These are phyloP conservation scores for Peronospora belbahrii DNA, from an alignment of 352 stramenopile genomes.

Conservation along the genomic window DNA sequence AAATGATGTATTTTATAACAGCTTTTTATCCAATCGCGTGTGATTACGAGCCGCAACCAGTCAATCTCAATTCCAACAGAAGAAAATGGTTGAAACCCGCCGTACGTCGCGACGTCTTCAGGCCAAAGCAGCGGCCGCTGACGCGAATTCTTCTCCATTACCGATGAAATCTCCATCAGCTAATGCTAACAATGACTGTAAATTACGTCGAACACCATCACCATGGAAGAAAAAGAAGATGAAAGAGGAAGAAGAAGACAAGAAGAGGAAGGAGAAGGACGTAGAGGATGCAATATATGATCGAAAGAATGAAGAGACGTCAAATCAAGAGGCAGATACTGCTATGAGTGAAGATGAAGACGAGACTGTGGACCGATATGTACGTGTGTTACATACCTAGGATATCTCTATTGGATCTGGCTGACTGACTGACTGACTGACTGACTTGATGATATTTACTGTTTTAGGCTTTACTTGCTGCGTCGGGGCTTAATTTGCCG, in stretches of 20 bases:
- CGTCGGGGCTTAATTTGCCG: slow-evolving; percentile 37
- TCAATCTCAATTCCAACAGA: slow-evolving; percentile 6
- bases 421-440: no score
- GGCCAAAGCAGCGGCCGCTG: slow-evolving; percentile 24
- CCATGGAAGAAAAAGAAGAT: slow-evolving; percentile 13
- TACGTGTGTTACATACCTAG: slow-evolving; percentile 14
- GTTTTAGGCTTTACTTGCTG: slow-evolving; percentile 36
- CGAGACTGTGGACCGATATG: slow-evolving; percentile 44
- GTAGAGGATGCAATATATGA: neutral
- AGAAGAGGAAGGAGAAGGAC: slow-evolving; percentile 1
- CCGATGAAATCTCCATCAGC: slow-evolving; percentile 2
- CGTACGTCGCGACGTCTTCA: slow-evolving; percentile 52
- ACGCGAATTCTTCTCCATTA: slow-evolving; percentile 14
- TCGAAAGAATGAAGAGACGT: neutral
- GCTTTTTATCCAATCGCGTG: slow-evolving; percentile 6
- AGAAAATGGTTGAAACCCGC: slow-evolving; percentile 57
- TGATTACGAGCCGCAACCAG: slow-evolving; percentile 2
- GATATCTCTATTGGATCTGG: neutral
- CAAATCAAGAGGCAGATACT: neutral
- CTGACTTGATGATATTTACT: neutral
- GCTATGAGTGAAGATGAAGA: slow-evolving; percentile 10
- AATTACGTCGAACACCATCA: slow-evolving; percentile 6
- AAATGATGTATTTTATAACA: no score
- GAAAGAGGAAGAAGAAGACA: neutral
- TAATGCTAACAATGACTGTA: neutral